Percentiles rank a stretch among this genome's conserved stretches.
These are phyloP conservation scores for Dothideomycetidae sp. DNA, from an alignment of 2,329 filamentous ascomycete species.

Conservation along the genomic window DNA sequence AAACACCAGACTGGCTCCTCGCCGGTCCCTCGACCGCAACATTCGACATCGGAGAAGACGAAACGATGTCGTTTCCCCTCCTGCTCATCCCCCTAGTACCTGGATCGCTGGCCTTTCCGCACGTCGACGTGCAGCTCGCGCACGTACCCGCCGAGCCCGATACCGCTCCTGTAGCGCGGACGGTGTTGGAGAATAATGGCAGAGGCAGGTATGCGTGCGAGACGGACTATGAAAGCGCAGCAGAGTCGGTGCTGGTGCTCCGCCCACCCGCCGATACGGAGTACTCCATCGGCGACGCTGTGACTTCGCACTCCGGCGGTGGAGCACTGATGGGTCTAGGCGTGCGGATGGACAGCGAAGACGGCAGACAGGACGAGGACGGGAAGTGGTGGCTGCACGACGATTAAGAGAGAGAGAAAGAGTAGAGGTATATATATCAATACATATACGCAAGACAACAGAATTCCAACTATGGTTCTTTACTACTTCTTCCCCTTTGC, in stretches of 20 bases:
- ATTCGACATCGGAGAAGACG: slow-evolving; percentile 40
- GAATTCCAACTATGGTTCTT: no score
- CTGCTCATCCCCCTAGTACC: slow-evolving; percentile 67
- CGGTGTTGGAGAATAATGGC: slow-evolving; percentile 19
- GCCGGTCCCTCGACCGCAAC: slow-evolving; percentile 69
- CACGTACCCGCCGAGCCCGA: slow-evolving; percentile 19
- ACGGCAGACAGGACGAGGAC: background rate
- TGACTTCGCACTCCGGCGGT: slow-evolving; percentile 8
- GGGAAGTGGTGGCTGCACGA: slow-evolving; percentile 4
- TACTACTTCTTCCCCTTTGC: slow-evolving; percentile 5
- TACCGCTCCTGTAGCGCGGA: background rate
- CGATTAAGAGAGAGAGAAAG: background rate
- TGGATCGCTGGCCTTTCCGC: slow-evolving; percentile 64
- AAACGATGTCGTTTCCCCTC: slow-evolving; percentile 43
- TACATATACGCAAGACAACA: no score
- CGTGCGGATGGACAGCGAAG: background rate
- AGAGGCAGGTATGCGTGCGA: slow-evolving; percentile 44
- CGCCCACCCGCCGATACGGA: slow-evolving; percentile 55
- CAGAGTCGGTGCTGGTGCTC: slow-evolving; percentile 62
- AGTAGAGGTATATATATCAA: background rate
- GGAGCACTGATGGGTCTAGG: slow-evolving; percentile 1
- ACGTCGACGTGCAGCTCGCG: slow-evolving; percentile 58
- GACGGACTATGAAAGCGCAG: slow-evolving; percentile 64
- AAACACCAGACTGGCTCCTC: slow-evolving; percentile 68
- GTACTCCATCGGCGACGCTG: slow-evolving; percentile 51